Conservation (phyloP, 768 basidiomycete genomes). For the Naganishia kalamii region DNA sequence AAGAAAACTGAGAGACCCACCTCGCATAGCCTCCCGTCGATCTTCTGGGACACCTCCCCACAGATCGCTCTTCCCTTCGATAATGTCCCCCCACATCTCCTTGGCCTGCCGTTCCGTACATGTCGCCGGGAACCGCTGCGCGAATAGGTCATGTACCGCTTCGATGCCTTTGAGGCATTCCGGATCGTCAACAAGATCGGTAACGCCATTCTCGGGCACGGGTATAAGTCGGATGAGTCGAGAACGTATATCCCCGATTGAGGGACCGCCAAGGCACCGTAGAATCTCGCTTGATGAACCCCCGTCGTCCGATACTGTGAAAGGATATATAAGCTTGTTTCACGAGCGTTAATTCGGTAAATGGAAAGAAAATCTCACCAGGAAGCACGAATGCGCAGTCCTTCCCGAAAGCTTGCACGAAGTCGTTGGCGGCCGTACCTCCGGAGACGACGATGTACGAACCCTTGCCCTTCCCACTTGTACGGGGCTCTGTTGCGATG, state of each 20-base stretch:
- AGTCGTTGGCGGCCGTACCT: slow-evolving; percentile 88
- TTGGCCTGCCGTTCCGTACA: slow-evolving; percentile 69
- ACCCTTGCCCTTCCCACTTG: neutral
- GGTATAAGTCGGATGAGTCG: slow-evolving; percentile 79
- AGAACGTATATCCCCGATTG: slow-evolving; percentile 52
- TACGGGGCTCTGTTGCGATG: slow-evolving; percentile 41
- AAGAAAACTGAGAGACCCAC: slow-evolving; percentile 48
- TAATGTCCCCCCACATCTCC: slow-evolving; percentile 85
- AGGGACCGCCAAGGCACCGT: slow-evolving; percentile 60
- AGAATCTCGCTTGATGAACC: slow-evolving; percentile 93
- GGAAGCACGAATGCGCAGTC: slow-evolving; percentile 76
- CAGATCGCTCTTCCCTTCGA: slow-evolving; percentile 72
- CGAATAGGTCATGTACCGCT: slow-evolving; percentile 68
- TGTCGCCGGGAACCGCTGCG: slow-evolving; percentile 67
- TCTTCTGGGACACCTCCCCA: slow-evolving; percentile 85
- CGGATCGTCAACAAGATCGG: slow-evolving; percentile 51
- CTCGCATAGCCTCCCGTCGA: slow-evolving; percentile 82
- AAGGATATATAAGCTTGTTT: neutral
- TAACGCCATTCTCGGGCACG: neutral
- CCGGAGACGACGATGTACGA: slow-evolving; percentile 72
- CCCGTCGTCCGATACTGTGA: slow-evolving; percentile 76
- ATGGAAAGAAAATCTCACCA: slow-evolving; percentile 35
- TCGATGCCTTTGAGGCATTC: slow-evolving; percentile 48
- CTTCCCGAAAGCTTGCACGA: slow-evolving; percentile 72
- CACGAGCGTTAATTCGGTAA: neutral